These are phyloP conservation scores for Hordeum marinum DNA, from an alignment of 176 grass and related monocot genomes.

Conservation along the genomic window DNA sequence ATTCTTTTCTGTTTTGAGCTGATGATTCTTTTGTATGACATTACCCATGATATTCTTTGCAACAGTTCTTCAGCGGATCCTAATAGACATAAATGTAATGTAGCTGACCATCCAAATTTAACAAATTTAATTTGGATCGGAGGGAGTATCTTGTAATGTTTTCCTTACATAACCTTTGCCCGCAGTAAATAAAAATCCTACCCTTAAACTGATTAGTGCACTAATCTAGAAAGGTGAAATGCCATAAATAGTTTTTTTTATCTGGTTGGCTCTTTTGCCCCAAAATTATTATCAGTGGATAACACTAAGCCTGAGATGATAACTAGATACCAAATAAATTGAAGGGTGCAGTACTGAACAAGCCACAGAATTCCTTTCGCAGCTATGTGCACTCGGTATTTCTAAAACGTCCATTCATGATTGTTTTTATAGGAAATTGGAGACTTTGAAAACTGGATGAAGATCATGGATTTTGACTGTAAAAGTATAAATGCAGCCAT, in stretches of 20 bases:
- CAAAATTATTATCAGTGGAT: neutral
- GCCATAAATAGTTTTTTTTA: neutral
- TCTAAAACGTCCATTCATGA: neutral
- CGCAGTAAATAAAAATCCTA: neutral
- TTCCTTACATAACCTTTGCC: neutral
- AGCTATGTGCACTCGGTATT: neutral
- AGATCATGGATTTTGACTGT: conserved; percentile 89
- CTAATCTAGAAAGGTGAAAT: neutral
- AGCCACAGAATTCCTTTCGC: neutral
- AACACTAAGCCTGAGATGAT: neutral
- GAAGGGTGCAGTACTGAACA: neutral
- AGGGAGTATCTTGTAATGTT: neutral
- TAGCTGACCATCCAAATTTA: neutral
- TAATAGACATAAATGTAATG: neutral
- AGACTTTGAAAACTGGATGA: conserved; percentile 97
- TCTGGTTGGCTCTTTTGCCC: neutral
- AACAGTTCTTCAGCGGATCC: neutral
- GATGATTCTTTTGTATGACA: neutral
- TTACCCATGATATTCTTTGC: neutral
- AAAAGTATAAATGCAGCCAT: conserved; percentile 93
- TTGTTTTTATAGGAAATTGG: conserved; percentile 65
- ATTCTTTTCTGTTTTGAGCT: too few relatives aligned
- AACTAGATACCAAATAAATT: neutral
- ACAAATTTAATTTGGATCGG: too few relatives aligned
- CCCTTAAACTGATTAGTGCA: neutral